These are phyloP conservation scores for Podaxis sp. DNA, from an alignment of 768 basidiomycete species.

Conservation along the genomic window DNA sequence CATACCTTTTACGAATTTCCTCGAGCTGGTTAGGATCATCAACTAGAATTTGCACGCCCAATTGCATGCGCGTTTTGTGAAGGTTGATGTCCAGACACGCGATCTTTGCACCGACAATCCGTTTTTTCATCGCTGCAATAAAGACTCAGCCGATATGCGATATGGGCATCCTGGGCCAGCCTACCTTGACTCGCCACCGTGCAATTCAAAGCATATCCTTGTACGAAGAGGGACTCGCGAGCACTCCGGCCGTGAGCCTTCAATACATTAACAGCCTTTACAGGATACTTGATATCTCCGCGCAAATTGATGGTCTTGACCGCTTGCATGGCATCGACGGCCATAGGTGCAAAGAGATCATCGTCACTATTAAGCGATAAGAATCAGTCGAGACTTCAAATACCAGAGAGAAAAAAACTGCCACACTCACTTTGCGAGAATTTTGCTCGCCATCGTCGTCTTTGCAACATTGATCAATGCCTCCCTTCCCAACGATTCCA, in stretches of 20 bases:
- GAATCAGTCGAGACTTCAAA: not conserved
- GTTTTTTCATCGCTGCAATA: conserved; percentile 90
- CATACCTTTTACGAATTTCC: conserved; percentile 89
- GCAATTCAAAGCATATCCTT: conserved; percentile 97
- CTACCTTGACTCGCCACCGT: conserved; percentile 97
- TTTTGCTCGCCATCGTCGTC: conserved; percentile 98
- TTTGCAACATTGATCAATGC: conserved; percentile 95
- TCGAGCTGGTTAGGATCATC: conserved; percentile 96
- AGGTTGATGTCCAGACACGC: conserved; percentile 98
- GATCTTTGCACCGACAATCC: conserved; percentile 91
- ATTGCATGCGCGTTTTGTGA: conserved; percentile 94
- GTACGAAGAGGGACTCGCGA: conserved; percentile 90
- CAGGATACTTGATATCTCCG: conserved; percentile 97
- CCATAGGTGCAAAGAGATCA: conserved; percentile 97
- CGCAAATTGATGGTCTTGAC: conserved; percentile 92
- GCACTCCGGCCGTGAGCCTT: conserved; percentile 98
- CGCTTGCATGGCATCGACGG: conserved; percentile 97
- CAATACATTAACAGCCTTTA: conserved; percentile 97
- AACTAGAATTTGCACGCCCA: conserved; percentile 95
- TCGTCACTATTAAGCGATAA: conserved; percentile 67
- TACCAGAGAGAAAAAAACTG: not conserved
- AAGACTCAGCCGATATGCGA: not conserved
- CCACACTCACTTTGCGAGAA: conserved; percentile 87
- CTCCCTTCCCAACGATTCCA: conserved; percentile 88
- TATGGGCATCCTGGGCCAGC: conserved; percentile 18